Evolutionary conservation across 192 early-diverging fungal genomes (phyloP), one percentile per base, ranked within the genome.

Genomic region (Umbelopsis sp.): DNA sequence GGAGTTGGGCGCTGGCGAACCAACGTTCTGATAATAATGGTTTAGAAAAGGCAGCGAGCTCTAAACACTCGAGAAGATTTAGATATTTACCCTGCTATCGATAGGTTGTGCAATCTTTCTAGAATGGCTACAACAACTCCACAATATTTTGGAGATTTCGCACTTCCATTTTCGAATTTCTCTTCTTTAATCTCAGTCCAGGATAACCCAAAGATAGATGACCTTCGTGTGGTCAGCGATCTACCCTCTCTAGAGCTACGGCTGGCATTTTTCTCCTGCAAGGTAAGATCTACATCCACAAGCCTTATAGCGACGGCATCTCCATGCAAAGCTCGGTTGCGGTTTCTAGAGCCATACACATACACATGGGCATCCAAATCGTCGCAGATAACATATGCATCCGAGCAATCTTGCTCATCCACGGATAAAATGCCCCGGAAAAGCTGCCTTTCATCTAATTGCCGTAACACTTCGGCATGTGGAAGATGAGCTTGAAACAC

Each of bases 361-460:
- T 87, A 91, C 11, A 95, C 84, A 69, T 92, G 91, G 8, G 85
- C 82, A 47, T 86, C 86, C 1, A 90, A 64, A 20, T 82, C 84
- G 30, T 93, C 91, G 11, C 89, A 81, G 4, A 89, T 88, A n/a
- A 95, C 93, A 78, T 97, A 96, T 22, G 92, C 93, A 71, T 96
- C 93, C 27, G 82, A 87, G 46, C 90, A 81, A 76, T 92, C 90
- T 70, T 86, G 84, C 45, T 89, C 90, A 82, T 94, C 94, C 66
- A 95, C 86, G 46, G 93, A 86, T 12, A 97, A 71, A 5, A 87
- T 81, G 25, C 94, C 95, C 21, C 86, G 79, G 20, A 90, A 78
- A 21, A 93, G 79, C 18, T 72, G 66, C 33, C 86, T 64, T 23
- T 64, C 65, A 47, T 80, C 75, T 12, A 84, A 66, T 37, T 77